Base-by-base conservation (phyloP, 768 basidiomycete species). In the Amanita pallidorosea region DNA sequence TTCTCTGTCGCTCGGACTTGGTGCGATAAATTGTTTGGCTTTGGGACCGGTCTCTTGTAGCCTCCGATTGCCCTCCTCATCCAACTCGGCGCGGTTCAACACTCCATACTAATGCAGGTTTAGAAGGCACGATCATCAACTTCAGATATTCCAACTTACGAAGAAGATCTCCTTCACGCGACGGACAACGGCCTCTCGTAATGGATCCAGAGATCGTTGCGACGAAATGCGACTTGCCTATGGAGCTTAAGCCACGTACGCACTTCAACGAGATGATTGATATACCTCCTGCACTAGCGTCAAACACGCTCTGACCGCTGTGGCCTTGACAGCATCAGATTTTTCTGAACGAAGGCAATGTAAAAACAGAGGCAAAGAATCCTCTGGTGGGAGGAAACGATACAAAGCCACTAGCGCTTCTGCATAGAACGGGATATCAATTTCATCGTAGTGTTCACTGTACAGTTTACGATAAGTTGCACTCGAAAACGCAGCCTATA, bases 311-410 rank as follows among this genome's bases (percentile, higher is more conserved):
- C 83, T 80, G 49, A 92, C 71, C 2, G 76, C 90, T 52, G 79
- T 79, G 9, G 84, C 77, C 69, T 92, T 92, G 56, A 88, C 79
- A 1, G 84, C 83, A 22, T 90, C 86, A 1, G 87, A 84, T 27
- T 85, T 77, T 57, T 89, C 85, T 7, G 88, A 79, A 50, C 85
- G 80, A 37, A 90, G 61, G 55, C 88, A 87, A 12, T 70, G 69
- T 18, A 68, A 58, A 60, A 92, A 87, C 5, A 90, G 59, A 0
- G 71, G 70, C 6, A 81, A 43, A 2, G 79, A 72, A 35, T 88
- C 83, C 40, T 80, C 76, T 38, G 72, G 67, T 0, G 84, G 75
- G 18, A 88, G 62, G 56, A 85, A 87, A 12, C 87, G 77, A 62
- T 77, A 92, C 8, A 90, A 63, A 1, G 77, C 75, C 2, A 83